Conservation (phyloP, 106 monocot genomes). For the Dendrobium catenatum region DNA sequence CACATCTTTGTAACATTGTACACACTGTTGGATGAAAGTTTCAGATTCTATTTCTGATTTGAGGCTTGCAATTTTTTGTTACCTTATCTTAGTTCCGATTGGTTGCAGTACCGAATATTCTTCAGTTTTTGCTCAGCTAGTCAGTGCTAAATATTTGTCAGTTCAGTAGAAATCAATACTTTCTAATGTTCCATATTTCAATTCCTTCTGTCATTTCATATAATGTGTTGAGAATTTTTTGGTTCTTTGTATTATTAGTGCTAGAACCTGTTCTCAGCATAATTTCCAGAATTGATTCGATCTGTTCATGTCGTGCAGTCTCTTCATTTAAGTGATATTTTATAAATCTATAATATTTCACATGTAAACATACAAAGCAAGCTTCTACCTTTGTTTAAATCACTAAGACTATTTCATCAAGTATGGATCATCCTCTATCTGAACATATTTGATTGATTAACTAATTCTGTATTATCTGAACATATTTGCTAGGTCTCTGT, state of each 20-base stretch:
- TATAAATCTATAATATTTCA: not conserved
- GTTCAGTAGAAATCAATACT: not conserved
- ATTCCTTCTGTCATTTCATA: not conserved
- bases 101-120: not conserved
- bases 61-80: too few species aligned
- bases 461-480: not conserved
- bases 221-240: not conserved
- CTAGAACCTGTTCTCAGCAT: not conserved
- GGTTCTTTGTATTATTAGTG: not conserved
- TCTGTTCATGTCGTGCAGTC: too few species aligned
- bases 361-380: not conserved
- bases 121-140: not conserved
- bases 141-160: not conserved
- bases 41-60: too few species aligned
- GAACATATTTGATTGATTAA: not conserved
- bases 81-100: too few species aligned
- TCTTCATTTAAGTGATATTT: too few species aligned
- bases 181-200: not conserved
- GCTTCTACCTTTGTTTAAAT: not conserved
- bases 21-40: too few species aligned
- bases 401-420: too few species aligned
- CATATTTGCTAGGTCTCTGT: conserved; percentile 36
- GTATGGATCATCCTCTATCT: too few species aligned
- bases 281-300: too few species aligned
- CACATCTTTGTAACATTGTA: too few species aligned